These are phyloP conservation scores for Candida pseudofarinosa DNA, from an alignment of 805 yeast genomes.

Conservation along the genomic window DNA sequence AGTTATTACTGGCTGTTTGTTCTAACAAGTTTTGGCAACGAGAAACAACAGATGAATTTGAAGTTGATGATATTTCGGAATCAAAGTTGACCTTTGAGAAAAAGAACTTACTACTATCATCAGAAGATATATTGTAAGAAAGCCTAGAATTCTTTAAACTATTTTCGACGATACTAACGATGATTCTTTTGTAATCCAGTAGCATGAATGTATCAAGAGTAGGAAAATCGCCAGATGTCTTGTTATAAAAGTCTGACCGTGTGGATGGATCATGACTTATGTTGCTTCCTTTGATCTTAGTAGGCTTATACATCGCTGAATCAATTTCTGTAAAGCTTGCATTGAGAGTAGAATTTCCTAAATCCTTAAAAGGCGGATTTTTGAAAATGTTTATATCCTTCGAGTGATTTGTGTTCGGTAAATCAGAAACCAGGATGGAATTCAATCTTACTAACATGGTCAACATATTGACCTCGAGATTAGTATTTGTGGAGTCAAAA, in stretches of 20 bases:
- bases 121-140: constrained; percentile 18
- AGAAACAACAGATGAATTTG: constrained; percentile 1
- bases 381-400: constrained; percentile 1
- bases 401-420: background rate
- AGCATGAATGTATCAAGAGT: constrained; percentile 23
- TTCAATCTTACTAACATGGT: constrained; percentile 26
- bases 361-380: constrained; percentile 4
- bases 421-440: constrained; percentile 10
- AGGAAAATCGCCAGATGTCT: constrained; percentile 20
- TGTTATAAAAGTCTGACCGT: constrained; percentile 16
- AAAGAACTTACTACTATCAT: constrained; percentile 20
- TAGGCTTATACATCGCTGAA: constrained; percentile 24
- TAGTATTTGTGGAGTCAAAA: constrained; percentile 25
- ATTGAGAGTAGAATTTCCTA: constrained; percentile 29
- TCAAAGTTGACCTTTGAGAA: constrained; percentile 1
- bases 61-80: background rate
- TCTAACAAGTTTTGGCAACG: constrained; percentile 7
- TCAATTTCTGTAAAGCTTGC: constrained; percentile 18
- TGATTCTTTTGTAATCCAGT: constrained; percentile 22
- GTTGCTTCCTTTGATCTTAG: constrained; percentile 13
- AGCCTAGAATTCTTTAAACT: constrained; percentile 12
- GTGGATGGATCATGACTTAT: background rate
- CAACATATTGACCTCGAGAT: constrained; percentile 29
- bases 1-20: background rate
- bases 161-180: constrained; percentile 22